phyloP scores from a whole-genome alignment of 371 early-diverging fungal species.

The Mortierella polycephala region DNA sequence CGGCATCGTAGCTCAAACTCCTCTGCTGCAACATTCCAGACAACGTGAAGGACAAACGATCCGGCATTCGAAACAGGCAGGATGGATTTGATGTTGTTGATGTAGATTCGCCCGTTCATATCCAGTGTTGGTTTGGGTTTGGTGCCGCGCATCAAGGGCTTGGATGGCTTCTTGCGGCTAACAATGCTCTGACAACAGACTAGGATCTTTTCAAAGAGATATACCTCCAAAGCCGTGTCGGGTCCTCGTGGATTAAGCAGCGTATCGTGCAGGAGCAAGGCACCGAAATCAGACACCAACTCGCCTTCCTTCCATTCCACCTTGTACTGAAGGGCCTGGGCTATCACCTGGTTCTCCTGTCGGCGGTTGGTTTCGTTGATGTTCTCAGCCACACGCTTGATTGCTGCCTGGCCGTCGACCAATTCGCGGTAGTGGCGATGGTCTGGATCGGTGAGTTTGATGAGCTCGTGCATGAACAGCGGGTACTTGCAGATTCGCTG shows the following conservation, averaged over 20 bases:
- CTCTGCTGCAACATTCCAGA: slow-evolving; percentile 68
- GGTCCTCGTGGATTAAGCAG: slow-evolving; percentile 81
- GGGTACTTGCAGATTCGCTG: slow-evolving; percentile 98
- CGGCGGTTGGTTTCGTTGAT: slow-evolving; percentile 92
- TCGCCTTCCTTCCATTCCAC: slow-evolving; percentile 88
- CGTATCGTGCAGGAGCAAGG: slow-evolving; percentile 81
- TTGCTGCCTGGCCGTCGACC: slow-evolving; percentile 75
- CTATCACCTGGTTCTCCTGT: slow-evolving; percentile 85
- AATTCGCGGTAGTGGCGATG: slow-evolving; percentile 83
- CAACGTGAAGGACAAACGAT: slow-evolving; percentile 26
- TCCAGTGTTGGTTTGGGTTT: slow-evolving; percentile 59
- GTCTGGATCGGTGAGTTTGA: slow-evolving; percentile 75
- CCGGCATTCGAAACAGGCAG: slow-evolving; percentile 73
- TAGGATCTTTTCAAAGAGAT: slow-evolving; percentile 88
- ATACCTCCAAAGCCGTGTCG: slow-evolving; percentile 82
- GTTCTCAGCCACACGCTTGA: slow-evolving; percentile 86
- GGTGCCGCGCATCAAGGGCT: slow-evolving; percentile 11
- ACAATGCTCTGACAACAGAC: slow-evolving; percentile 85
- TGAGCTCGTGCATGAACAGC: slow-evolving; percentile 84
- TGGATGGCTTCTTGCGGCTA: slow-evolving; percentile 23
- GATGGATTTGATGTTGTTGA: slow-evolving; percentile 79
- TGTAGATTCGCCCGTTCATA: slow-evolving; percentile 81
- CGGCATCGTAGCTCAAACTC: slow-evolving; percentile 85
- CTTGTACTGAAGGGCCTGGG: slow-evolving; percentile 79
- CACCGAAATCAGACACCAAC: slow-evolving; percentile 75